Evolutionary conservation across 257 asterid species (phyloP).

Genomic region (Solanum piurae): DNA sequence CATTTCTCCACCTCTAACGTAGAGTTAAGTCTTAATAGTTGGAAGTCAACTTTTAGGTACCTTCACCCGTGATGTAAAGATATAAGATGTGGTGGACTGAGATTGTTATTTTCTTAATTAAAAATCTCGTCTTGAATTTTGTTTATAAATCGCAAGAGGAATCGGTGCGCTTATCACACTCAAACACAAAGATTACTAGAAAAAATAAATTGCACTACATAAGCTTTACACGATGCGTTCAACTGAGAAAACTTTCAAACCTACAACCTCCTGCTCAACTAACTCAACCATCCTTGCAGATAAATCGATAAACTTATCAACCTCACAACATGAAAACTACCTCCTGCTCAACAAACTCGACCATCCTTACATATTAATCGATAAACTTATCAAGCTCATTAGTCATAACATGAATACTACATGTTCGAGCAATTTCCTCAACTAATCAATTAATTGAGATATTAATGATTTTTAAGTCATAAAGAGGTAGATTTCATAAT

Average conservation of each 20-base stretch:
- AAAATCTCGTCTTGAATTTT: rapidly evolving
- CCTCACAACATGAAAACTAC: not conserved
- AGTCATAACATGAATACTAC: not conserved
- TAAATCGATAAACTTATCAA: not conserved
- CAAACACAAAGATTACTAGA: not conserved
- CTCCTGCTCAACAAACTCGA: not conserved
- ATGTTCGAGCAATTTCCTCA: not conserved
- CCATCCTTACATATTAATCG: not conserved
- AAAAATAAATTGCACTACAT: too few species aligned
- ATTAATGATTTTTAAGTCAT: not conserved
- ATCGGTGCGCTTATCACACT: not conserved
- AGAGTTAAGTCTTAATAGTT: not conserved
- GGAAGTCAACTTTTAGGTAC: not conserved
- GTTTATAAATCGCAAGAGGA: rapidly evolving
- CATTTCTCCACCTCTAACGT: not conserved
- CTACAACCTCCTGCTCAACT: not conserved
- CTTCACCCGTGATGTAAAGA: not conserved
- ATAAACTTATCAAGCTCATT: not conserved
- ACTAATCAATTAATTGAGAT: not conserved
- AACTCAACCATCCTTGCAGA: not conserved
- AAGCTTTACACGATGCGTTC: rapidly evolving
- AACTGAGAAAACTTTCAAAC: too few species aligned
- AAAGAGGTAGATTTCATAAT: not conserved
- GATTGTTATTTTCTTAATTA: not conserved
- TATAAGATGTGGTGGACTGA: rapidly evolving